Conservation (phyloP, 139 green algal genomes). For the Chlamydomonas sphaeroides region DNA sequence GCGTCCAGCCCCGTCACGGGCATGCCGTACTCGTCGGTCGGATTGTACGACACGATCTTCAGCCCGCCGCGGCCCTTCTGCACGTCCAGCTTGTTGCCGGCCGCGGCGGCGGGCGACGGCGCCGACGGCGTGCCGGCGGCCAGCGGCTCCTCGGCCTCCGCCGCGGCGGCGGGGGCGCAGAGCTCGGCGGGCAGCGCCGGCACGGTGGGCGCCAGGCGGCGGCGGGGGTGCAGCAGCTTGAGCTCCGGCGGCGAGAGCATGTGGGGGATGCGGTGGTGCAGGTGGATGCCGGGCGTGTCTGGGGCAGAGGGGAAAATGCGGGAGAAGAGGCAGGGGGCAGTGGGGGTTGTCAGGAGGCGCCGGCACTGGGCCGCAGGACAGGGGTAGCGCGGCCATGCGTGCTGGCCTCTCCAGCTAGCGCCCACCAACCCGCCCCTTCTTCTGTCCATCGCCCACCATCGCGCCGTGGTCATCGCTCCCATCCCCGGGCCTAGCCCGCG, state of each 20-base stretch:
- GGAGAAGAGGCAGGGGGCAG: too few relatives aligned
- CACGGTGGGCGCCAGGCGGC: slow-evolving; percentile 65
- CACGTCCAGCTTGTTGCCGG: not conserved
- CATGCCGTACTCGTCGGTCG: slow-evolving; percentile 28
- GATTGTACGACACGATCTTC: slow-evolving; percentile 12
- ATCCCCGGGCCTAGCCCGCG: too few relatives aligned
- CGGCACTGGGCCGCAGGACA: too few relatives aligned
- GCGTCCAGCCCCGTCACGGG: too few relatives aligned
- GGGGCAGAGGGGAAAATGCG: slow-evolving; percentile 13
- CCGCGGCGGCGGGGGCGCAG: not conserved
- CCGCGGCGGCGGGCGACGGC: not conserved
- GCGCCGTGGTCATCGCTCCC: too few relatives aligned
- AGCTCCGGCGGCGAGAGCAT: slow-evolving; percentile 85
- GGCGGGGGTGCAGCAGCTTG: slow-evolving; percentile 78
- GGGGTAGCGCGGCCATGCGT: too few relatives aligned
- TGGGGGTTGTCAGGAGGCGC: too few relatives aligned
- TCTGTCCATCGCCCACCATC: too few relatives aligned
- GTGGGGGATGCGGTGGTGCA: slow-evolving; percentile 92
- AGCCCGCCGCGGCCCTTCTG: slow-evolving; percentile 2
- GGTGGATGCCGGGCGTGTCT: slow-evolving; percentile 96
- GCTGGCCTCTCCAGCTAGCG: too few relatives aligned
- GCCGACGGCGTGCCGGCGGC: not conserved
- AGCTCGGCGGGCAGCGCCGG: slow-evolving; percentile 61
- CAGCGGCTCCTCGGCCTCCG: not conserved
- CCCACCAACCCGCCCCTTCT: too few relatives aligned